A percentile compares a stretch with the other conserved stretches of the same genome.
Conservation (phyloP, 345 rosid species). For the Lagerstroemia speciosa region DNA sequence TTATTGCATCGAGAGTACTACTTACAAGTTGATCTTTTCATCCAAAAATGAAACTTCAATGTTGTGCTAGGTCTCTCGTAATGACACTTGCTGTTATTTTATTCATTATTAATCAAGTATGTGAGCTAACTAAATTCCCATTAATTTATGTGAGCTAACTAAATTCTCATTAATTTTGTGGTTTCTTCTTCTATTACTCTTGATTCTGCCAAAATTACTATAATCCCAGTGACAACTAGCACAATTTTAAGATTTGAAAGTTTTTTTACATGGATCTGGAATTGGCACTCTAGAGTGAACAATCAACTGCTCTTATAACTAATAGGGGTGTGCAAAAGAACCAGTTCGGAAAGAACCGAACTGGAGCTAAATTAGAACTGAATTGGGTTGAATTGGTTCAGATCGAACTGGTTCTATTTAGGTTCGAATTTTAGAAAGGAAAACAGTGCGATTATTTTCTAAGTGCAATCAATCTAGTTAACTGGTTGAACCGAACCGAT, state of each 20-base stretch:
- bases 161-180: background rate
- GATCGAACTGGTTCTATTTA: too few relatives aligned
- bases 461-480: too few relatives aligned
- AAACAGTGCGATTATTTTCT: too few relatives aligned
- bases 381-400: too few relatives aligned
- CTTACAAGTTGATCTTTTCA: background rate
- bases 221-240: background rate
- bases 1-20: too few relatives aligned
- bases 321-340: too few relatives aligned
- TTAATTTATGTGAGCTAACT: too few relatives aligned
- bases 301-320: background rate
- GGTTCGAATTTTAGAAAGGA: too few relatives aligned
- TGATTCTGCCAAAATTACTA: background rate
- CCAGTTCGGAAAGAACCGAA: too few relatives aligned
- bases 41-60: background rate
- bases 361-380: too few relatives aligned
- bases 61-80: background rate
- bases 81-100: background rate
- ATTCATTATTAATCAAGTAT: background rate
- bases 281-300: slow-evolving; percentile 2
- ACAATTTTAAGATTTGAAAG: slow-evolving; percentile 7
- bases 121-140: background rate
- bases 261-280: slow-evolving; percentile 3
- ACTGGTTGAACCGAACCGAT: too few relatives aligned
- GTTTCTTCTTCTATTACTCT: background rate